These are phyloP conservation scores for Aeminium ludgeri DNA, from an alignment of 495 filamentous ascomycete species.

Conservation along the genomic window DNA sequence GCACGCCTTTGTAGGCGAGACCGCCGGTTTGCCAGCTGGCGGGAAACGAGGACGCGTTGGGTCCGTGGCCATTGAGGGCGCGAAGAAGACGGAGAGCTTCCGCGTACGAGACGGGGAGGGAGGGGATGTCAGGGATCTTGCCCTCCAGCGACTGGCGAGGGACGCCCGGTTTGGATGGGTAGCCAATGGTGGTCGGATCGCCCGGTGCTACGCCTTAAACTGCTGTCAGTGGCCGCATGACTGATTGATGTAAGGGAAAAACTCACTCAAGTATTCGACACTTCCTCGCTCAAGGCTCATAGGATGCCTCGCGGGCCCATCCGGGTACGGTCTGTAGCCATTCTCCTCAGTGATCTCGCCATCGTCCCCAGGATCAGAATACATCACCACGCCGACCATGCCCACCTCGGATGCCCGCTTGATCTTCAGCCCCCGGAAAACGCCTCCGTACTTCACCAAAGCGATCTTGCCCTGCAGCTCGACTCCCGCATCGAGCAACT, in stretches of 20 bases:
- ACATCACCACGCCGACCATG: slow-evolving; percentile 74
- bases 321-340: slow-evolving; percentile 64
- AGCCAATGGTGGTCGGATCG: slow-evolving; percentile 78
- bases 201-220: slow-evolving; percentile 39
- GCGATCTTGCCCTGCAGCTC: slow-evolving; percentile 71
- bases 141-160: slow-evolving; percentile 54
- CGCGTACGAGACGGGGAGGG: slow-evolving; percentile 74
- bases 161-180: slow-evolving; percentile 78
- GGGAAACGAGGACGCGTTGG: slow-evolving; percentile 60
- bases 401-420: slow-evolving; percentile 85
- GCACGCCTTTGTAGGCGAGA: slow-evolving; percentile 62
- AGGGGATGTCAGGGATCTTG: slow-evolving; percentile 70
- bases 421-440: slow-evolving; percentile 83
- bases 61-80: slow-evolving; percentile 77
- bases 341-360: slow-evolving; percentile 64
- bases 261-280: slow-evolving; percentile 58
- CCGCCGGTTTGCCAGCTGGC: slow-evolving; percentile 56
- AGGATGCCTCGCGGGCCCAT: slow-evolving; percentile 74
- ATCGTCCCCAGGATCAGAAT: slow-evolving; percentile 81
- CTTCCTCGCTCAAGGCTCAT: slow-evolving; percentile 89
- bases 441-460: slow-evolving; percentile 66
- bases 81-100: slow-evolving; percentile 76
- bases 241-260: background rate
- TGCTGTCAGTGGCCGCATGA: slow-evolving; percentile 17
- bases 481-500: slow-evolving; percentile 59